Evolutionary conservation across 225 moss, liverwort and hornwort genomes (phyloP).

Genomic region (Lunularia cruciata): DNA sequence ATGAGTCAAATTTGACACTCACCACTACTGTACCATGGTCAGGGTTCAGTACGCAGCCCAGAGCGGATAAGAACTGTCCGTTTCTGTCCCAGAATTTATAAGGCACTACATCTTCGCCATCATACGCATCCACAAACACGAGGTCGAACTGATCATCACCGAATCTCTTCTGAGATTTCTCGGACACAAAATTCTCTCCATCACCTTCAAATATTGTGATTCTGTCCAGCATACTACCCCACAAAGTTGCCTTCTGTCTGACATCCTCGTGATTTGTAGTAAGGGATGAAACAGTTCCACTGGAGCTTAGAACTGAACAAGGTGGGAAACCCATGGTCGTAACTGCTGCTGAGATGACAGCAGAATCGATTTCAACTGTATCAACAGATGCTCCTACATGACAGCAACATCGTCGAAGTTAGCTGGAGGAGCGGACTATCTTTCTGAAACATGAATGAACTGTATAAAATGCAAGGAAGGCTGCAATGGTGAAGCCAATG

Average conservation of each 20-base stretch:
- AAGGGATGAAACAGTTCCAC: conserved; percentile 12
- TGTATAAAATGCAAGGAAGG: too few relatives aligned
- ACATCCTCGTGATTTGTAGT: not conserved
- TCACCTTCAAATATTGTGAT: conserved; percentile 67
- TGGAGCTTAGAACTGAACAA: conserved; percentile 31
- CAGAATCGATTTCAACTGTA: conserved; percentile 81
- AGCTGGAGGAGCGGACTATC: too few relatives aligned
- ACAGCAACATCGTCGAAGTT: too few relatives aligned
- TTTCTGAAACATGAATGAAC: too few relatives aligned
- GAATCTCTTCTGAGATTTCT: conserved; percentile 28
- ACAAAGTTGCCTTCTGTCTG: conserved; percentile 29
- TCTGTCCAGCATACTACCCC: conserved; percentile 54
- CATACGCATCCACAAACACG: conserved; percentile 89
- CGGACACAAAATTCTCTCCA: conserved; percentile 69
- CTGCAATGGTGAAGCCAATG: too few relatives aligned
- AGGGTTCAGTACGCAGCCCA: conserved; percentile 60
- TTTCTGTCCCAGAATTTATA: conserved; percentile 61
- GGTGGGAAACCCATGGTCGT: conserved; percentile 83
- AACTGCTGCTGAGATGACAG: conserved; percentile 81
- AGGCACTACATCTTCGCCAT: conserved; percentile 86
- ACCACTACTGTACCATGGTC: conserved; percentile 95
- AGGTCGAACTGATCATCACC: conserved; percentile 63
- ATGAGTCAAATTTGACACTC: conserved; percentile 6
- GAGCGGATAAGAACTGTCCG: conserved; percentile 61
- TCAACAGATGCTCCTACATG: conserved; percentile 77